Evolutionary conservation across 495 filamentous ascomycete genomes (phyloP).

Genomic region (Neurospora sp.): DNA sequence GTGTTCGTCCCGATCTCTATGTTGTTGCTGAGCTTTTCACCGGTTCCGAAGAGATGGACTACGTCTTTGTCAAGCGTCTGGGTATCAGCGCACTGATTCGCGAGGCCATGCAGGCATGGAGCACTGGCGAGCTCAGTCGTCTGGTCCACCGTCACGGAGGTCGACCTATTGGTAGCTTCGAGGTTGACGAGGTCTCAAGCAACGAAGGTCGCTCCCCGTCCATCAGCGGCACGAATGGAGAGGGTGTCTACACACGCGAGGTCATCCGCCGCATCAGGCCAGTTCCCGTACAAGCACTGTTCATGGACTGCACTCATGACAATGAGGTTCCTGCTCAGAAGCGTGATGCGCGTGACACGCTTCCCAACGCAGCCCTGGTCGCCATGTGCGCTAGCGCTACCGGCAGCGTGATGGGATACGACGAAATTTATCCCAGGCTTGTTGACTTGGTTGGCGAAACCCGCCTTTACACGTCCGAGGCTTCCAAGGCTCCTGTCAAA

Average conservation of each 20-base stretch:
- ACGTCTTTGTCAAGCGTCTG: conserved; percentile 84
- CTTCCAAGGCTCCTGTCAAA: conserved; percentile 49
- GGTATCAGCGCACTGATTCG: conserved; percentile 84
- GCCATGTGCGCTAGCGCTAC: conserved; percentile 89
- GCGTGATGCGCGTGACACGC: conserved; percentile 83
- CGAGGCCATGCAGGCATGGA: conserved; percentile 98
- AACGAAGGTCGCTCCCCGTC: conserved; percentile 24
- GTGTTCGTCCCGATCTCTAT: conserved; percentile 77
- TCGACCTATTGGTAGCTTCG: conserved; percentile 91
- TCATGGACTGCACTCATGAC: conserved; percentile 99
- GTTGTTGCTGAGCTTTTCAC: conserved; percentile 96
- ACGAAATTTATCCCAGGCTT: conserved; percentile 88
- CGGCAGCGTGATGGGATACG: conserved; percentile 97
- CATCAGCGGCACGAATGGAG: conserved; percentile 12
- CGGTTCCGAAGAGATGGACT: conserved; percentile 91
- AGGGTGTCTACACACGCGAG: conserved; percentile 31
- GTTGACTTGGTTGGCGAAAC: conserved; percentile 86
- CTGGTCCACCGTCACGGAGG: conserved; percentile 92
- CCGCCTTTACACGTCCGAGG: conserved; percentile 65
- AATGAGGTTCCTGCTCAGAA: conserved; percentile 96
- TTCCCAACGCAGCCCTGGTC: conserved; percentile 92
- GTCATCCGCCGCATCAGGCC: conserved; percentile 64
- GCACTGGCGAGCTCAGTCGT: conserved; percentile 79
- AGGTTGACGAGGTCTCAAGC: conserved; percentile 53
- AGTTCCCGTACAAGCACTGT: conserved; percentile 80